These are phyloP conservation scores for Hypoxylon lenormandii DNA, from an alignment of 495 filamentous ascomycete genomes.

Conservation along the genomic window DNA sequence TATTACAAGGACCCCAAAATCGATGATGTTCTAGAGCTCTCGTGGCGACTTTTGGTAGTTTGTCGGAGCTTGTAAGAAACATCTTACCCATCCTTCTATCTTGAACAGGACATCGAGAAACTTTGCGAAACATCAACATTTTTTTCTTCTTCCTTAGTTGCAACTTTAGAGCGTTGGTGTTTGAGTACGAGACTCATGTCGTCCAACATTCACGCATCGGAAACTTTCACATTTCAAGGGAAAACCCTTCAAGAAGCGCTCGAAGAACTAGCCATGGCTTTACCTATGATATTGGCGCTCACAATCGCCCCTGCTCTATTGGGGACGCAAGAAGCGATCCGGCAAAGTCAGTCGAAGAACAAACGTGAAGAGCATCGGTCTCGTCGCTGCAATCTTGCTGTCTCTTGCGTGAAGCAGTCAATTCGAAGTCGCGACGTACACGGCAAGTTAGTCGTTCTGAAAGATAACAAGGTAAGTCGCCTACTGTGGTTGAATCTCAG, in stretches of 20 bases:
- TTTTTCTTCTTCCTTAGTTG: slow-evolving; percentile 6
- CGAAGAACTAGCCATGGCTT: slow-evolving; percentile 43
- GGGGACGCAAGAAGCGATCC: slow-evolving; percentile 61
- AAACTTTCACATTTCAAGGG: slow-evolving; percentile 42
- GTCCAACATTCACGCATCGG: slow-evolving; percentile 38
- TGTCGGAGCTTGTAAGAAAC: slow-evolving; percentile 25
- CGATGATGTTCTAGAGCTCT: slow-evolving; percentile 25
- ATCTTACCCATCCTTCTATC: slow-evolving; percentile 13
- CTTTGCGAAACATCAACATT: slow-evolving; percentile 1
- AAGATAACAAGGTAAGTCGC: slow-evolving; percentile 53
- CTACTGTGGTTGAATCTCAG: not conserved
- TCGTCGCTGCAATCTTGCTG: slow-evolving; percentile 59
- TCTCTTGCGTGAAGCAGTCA: slow-evolving; percentile 53
- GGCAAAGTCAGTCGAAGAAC: slow-evolving; percentile 60
- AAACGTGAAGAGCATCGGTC: slow-evolving; percentile 60
- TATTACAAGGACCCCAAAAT: slow-evolving; percentile 21
- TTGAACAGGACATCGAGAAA: slow-evolving; percentile 1
- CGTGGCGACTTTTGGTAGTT: slow-evolving; percentile 10
- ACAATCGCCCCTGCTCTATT: slow-evolving; percentile 57
- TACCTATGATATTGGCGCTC: slow-evolving; percentile 52
- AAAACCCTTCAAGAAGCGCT: slow-evolving; percentile 43
- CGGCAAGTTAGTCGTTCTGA: slow-evolving; percentile 56
- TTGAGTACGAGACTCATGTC: slow-evolving; percentile 36
- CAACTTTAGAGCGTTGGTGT: not conserved
- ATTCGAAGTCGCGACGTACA: slow-evolving; percentile 53